A percentile compares a stretch with the other conserved stretches of the same genome.
Conservation (phyloP, 345 rosid species). For the Brassica cretica region DNA sequence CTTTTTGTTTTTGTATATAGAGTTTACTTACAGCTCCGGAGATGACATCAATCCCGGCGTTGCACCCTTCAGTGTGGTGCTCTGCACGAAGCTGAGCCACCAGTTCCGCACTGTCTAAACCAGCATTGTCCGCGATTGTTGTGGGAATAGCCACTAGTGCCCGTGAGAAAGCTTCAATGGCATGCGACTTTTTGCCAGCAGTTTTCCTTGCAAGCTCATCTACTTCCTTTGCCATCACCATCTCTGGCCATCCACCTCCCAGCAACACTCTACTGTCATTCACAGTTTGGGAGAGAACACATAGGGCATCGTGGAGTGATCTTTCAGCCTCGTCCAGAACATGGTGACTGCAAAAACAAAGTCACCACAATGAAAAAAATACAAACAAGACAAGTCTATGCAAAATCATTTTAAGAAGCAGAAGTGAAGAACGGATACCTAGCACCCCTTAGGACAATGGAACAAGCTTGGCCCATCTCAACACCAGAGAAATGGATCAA, state of each 20-base stretch:
- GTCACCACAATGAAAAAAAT: not conserved
- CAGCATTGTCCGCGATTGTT: constrained; percentile 94
- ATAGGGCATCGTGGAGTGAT: constrained; percentile 94
- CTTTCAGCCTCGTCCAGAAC: constrained; percentile 99
- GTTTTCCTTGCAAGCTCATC: constrained; percentile 92
- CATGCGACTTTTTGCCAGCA: constrained; percentile 95
- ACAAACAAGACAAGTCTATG: not conserved
- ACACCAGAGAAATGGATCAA: constrained; percentile 96
- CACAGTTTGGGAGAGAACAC: constrained; percentile 94
- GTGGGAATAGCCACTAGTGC: constrained; percentile 88
- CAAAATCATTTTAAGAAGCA: not conserved
- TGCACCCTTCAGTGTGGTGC: constrained; percentile 79
- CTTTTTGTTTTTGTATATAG: not conserved
- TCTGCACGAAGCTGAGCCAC: constrained; percentile 97
- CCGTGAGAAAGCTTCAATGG: constrained; percentile 89
- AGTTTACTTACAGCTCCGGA: constrained; percentile 78
- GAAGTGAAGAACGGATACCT: constrained; percentile 46
- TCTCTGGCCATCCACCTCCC: constrained; percentile 99
- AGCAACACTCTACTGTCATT: constrained; percentile 86
- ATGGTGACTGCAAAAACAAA: constrained; percentile 64
- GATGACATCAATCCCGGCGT: constrained; percentile 86
- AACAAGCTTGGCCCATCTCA: constrained; percentile 96
- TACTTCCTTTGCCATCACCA: constrained; percentile 97
- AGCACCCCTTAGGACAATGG: constrained; percentile 92
- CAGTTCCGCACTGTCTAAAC: constrained; percentile 96